Conservation (phyloP, 352 stramenopile genomes). For the Phytophthora europaea region DNA sequence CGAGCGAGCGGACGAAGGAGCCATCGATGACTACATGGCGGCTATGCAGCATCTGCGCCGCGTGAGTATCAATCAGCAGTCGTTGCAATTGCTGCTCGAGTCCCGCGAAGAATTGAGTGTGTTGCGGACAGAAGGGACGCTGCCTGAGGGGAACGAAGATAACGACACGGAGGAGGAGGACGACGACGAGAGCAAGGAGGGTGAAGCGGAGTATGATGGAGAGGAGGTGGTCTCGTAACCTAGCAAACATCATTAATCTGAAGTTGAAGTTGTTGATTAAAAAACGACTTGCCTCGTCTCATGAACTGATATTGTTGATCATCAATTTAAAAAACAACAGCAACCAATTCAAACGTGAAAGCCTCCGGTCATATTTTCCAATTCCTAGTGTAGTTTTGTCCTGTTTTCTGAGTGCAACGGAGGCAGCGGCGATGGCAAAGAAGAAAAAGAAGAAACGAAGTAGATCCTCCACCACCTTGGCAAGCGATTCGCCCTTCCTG, state of each 20-base stretch:
- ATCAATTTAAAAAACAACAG: not conserved
- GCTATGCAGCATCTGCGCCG: slow-evolving; percentile 74
- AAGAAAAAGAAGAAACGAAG: slow-evolving; percentile 17
- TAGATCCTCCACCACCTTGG: not conserved
- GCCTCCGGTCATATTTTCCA: slow-evolving; percentile 31
- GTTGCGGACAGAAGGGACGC: slow-evolving; percentile 5
- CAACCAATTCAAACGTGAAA: slow-evolving; percentile 13
- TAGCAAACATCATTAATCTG: slow-evolving; percentile 18
- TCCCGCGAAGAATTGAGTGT: slow-evolving; percentile 16
- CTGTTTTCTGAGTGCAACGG: slow-evolving; percentile 35
- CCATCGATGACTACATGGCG: slow-evolving; percentile 78
- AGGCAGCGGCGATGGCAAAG: slow-evolving; percentile 20
- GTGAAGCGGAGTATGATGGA: slow-evolving; percentile 22
- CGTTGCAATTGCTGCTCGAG: slow-evolving; percentile 26
- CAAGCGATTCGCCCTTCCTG: not conserved
- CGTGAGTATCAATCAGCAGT: slow-evolving; percentile 46
- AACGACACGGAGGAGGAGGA: slow-evolving; percentile 41
- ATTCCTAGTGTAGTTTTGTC: slow-evolving; percentile 39
- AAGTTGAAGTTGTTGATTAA: slow-evolving; percentile 26
- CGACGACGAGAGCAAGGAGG: slow-evolving; percentile 29
- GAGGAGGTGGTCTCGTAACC: slow-evolving; percentile 8
- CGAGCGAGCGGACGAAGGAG: slow-evolving; percentile 59
- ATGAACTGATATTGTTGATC: not conserved
- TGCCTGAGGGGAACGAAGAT: slow-evolving; percentile 39
- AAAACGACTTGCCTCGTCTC: slow-evolving; percentile 17